phyloP scores from a whole-genome alignment of 2,329 filamentous ascomycete species.

The Dactylellina leptospora region DNA sequence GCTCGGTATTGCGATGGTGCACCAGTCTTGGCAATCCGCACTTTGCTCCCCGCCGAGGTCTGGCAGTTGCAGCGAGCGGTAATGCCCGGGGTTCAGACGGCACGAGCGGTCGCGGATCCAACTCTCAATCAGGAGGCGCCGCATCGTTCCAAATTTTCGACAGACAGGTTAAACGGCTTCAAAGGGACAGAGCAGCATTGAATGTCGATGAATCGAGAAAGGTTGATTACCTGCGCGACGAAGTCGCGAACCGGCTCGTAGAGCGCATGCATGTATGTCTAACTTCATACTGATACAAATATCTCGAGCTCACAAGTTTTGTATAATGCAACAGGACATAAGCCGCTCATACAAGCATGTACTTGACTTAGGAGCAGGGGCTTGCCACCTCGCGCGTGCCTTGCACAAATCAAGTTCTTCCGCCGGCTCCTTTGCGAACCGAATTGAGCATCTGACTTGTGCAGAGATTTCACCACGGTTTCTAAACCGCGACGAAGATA shows the following conservation, averaged over 20 bases:
- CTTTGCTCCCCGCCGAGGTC: not conserved
- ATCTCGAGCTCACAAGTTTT: conserved; percentile 44
- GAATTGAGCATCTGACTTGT: conserved; percentile 78
- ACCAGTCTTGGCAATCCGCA: not conserved
- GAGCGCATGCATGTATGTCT: conserved; percentile 78
- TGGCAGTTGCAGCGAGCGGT: conserved; percentile 3
- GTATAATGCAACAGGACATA: conserved; percentile 74
- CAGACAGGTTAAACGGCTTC: conserved; percentile 82
- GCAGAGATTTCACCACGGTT: conserved; percentile 81
- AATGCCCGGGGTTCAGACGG: too few relatives aligned
- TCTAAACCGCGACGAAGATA: conserved; percentile 76
- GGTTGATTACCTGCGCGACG: conserved; percentile 92
- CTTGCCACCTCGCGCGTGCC: conserved; percentile 89
- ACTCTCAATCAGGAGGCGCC: not conserved
- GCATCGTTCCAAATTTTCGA: conserved; percentile 87
- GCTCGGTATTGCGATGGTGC: not conserved
- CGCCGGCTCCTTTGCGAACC: conserved; percentile 71
- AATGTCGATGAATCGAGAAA: conserved; percentile 76
- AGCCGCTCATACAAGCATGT: conserved; percentile 84
- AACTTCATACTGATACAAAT: too few relatives aligned
- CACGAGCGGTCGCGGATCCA: not conserved
- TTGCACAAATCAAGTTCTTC: conserved; percentile 72
- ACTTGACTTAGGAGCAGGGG: conserved; percentile 92
- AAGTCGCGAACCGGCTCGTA: conserved; percentile 83
- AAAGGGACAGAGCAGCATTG: conserved; percentile 84